Conservation (phyloP, 83 land plant species). For the Picea abies region DNA sequence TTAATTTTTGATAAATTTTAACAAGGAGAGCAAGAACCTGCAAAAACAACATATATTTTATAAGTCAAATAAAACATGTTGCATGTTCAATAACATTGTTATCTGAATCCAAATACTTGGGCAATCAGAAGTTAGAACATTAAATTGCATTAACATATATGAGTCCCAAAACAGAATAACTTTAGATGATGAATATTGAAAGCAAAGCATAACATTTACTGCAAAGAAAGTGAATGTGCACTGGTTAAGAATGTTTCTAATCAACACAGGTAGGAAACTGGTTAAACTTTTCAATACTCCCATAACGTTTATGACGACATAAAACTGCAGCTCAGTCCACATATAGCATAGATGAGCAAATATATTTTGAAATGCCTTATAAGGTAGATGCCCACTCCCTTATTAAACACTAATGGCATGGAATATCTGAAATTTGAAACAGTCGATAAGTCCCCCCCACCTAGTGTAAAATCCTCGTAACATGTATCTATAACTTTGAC, state of each 20-base stretch:
- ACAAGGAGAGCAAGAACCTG: slow-evolving; percentile 45
- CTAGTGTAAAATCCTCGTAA: too few species aligned
- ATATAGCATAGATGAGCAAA: too few species aligned
- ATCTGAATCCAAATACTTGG: not conserved
- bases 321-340: not conserved
- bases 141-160: not conserved
- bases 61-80: not conserved
- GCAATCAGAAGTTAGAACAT: not conserved
- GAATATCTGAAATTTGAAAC: too few species aligned
- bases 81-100: not conserved
- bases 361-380: too few species aligned
- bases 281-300: not conserved
- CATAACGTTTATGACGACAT: not conserved
- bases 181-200: not conserved
- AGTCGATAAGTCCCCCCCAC: too few species aligned
- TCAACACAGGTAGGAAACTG: not conserved
- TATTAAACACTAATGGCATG: too few species aligned
- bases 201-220: not conserved
- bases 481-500: too few species aligned
- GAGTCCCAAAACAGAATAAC: not conserved
- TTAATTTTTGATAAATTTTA: slow-evolving; percentile 32
- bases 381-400: too few species aligned
- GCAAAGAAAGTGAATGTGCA: not conserved
- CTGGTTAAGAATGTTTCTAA: not conserved
- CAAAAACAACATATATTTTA: slow-evolving; percentile 1